Evolutionary conservation across 768 basidiomycete species (phyloP), one percentile per base, ranked within the genome.

Genomic region (Russula emetica): DNA sequence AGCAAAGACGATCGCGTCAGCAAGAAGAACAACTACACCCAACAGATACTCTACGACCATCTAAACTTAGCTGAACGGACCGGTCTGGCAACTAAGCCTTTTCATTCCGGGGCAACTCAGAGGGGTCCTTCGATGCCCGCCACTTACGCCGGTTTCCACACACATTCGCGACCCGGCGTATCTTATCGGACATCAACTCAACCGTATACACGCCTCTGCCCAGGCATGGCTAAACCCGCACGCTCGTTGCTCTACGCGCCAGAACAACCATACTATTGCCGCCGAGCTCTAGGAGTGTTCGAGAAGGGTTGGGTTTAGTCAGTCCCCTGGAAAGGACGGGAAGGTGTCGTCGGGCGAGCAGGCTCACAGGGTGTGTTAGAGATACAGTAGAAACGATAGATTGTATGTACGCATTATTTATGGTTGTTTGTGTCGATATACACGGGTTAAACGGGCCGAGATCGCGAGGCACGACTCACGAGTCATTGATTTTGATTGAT

Each of bases 21-120:
- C 54, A 60, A 40, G 64, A 64, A n/a, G 63, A 60, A 45, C 54
- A 56, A 6, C n/a, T 44, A 18, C 64, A 65, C 26, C 55, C 64
- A 24, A 40, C 54, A n/a, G 64, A 65, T 45, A 61, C 64, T 3
- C 8, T 61, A 30, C 64, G 64, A 38, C 64, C 64, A 13, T 57
- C 60, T 20, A 55, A 44, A 47, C 20, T 57, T 30, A 54, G 49
- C 30, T 24, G 34, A 61, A 30, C 36, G 26, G 9, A 40, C n/a
- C 36, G 1, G 24, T 26, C 28, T 55, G 22, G 32, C 38, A 26
- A 32, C 16, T 55, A 13, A 40, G 26, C 24, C 6, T 40, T 58
- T 22, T 47, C 38, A 26, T 52, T 42, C 30, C 49, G 58, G 52
- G 40, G 40, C 30, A 28, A 38, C 10, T n/a, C 38, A 10, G 28